Conservation (phyloP, 2,329 filamentous ascomycete genomes). For the Intubia oerlemansii region DNA sequence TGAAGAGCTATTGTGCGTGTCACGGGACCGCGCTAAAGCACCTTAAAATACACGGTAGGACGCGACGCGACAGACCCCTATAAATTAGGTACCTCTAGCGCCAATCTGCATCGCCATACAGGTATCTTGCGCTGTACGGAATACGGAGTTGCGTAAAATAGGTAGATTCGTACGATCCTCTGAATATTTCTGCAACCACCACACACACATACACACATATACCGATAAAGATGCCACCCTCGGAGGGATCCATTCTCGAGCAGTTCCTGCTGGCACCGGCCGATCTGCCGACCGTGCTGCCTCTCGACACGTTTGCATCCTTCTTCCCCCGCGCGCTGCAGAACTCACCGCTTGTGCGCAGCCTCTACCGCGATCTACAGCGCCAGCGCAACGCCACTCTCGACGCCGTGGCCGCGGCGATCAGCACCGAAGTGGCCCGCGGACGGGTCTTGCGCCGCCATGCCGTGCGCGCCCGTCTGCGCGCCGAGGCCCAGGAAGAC, state of each 20-base stretch:
- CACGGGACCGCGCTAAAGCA: too few species aligned
- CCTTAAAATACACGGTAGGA: too few species aligned
- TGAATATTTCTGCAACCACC: neutral
- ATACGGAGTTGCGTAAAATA: too few species aligned
- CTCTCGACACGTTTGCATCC: slow-evolving; percentile 52
- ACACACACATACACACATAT: too few species aligned
- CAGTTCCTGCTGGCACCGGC: slow-evolving; percentile 64
- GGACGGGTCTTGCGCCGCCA: slow-evolving; percentile 36
- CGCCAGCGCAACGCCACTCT: slow-evolving; percentile 47
- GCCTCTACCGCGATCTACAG: slow-evolving; percentile 62
- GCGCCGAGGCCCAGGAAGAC: slow-evolving; percentile 27
- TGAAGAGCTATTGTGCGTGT: too few species aligned
- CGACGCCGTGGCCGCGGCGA: slow-evolving; percentile 43
- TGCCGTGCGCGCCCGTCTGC: slow-evolving; percentile 29
- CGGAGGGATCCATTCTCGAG: slow-evolving; percentile 51
- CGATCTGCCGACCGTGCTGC: slow-evolving; percentile 49
- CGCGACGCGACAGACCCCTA: too few species aligned
- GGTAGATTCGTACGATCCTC: too few species aligned
- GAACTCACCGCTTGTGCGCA: slow-evolving; percentile 42
- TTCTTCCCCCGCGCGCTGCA: slow-evolving; percentile 52
- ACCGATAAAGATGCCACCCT: too few species aligned
- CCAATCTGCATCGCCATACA: too few species aligned
- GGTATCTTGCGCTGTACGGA: too few species aligned
- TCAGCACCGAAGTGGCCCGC: slow-evolving; percentile 38
- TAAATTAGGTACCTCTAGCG: too few species aligned